A percentile compares a stretch with the other conserved stretches of the same genome.
These are phyloP conservation scores for Fusarium avenaceum DNA, from an alignment of 2,329 filamentous ascomycete genomes.

Conservation along the genomic window DNA sequence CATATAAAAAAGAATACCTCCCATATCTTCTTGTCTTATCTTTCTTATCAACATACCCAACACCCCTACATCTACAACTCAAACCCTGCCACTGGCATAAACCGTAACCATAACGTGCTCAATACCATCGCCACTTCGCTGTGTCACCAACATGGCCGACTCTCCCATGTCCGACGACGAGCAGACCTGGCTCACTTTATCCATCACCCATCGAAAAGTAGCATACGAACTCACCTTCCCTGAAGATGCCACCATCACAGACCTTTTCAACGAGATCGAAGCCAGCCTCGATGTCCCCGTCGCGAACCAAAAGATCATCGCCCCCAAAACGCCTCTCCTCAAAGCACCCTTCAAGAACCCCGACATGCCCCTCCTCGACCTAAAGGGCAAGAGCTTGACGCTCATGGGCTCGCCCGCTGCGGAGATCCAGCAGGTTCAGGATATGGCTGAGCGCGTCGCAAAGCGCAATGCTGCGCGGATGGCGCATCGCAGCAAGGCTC, in stretches of 20 bases:
- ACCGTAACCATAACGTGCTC: slow-evolving; percentile 21
- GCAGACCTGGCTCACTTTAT: slow-evolving; percentile 57
- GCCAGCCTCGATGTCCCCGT: slow-evolving; percentile 69
- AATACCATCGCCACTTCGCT: slow-evolving; percentile 31
- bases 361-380: slow-evolving; percentile 60
- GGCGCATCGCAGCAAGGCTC: slow-evolving; percentile 51
- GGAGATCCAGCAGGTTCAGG: slow-evolving; percentile 69
- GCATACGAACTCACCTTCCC: slow-evolving; percentile 61
- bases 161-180: slow-evolving; percentile 37
- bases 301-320: slow-evolving; percentile 77
- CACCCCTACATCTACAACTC: neutral
- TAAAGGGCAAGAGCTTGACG: slow-evolving; percentile 71
- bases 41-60: neutral
- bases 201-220: slow-evolving; percentile 62
- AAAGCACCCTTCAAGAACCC: slow-evolving; percentile 75
- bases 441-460: slow-evolving; percentile 63
- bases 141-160: slow-evolving; percentile 39
- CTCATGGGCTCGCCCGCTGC: slow-evolving; percentile 73
- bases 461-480: slow-evolving; percentile 60
- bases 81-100: slow-evolving; percentile 8
- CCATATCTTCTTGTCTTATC: slow-evolving; percentile 20
- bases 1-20: slow-evolving; percentile 10
- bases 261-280: slow-evolving; percentile 72
- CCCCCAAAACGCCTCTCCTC: slow-evolving; percentile 74
- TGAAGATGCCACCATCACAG: slow-evolving; percentile 63